These are phyloP conservation scores for Didymosphaeria variabile DNA, from an alignment of 2,329 filamentous ascomycete species.

Conservation along the genomic window DNA sequence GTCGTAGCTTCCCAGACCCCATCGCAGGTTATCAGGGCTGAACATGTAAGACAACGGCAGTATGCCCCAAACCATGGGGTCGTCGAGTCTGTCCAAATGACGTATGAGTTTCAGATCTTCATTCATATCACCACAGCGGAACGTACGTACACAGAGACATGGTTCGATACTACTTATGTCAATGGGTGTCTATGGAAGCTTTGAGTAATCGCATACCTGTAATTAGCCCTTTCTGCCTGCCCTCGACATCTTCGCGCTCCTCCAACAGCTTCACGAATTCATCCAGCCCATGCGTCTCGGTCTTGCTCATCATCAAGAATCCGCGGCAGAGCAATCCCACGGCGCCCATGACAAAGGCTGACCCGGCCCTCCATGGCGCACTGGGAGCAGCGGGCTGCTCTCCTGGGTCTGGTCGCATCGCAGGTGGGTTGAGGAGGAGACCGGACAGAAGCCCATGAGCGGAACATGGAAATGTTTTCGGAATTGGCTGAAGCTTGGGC, in stretches of 20 bases:
- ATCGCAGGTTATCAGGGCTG: conserved; percentile 79
- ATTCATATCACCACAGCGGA: conserved; percentile 20
- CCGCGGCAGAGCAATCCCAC: conserved; percentile 74
- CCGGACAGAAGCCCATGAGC: conserved; percentile 27
- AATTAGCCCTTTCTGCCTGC: conserved; percentile 78
- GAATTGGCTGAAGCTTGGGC: conserved; percentile 9
- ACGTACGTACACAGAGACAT: conserved; percentile 82
- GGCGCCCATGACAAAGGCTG: conserved; percentile 77
- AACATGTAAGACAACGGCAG: conserved; percentile 78
- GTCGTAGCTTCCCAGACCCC: conserved; percentile 91
- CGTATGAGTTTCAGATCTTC: conserved; percentile 28
- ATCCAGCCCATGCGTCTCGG: conserved; percentile 80
- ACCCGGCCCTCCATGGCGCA: conserved; percentile 75
- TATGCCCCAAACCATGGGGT: conserved; percentile 92
- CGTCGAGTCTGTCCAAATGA: conserved; percentile 74
- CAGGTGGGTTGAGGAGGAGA: conserved; percentile 22
- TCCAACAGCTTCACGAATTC: conserved; percentile 80
- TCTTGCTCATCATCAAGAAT: conserved; percentile 78
- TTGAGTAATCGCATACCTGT: conserved; percentile 68
- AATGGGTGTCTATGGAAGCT: conserved; percentile 22
- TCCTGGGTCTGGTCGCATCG: conserved; percentile 50
- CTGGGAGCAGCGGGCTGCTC: conserved; percentile 63
- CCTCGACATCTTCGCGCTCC: conserved; percentile 70
- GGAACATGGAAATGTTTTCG: conserved; percentile 16
- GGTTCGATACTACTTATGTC: conserved; percentile 75